Base-by-base conservation (phyloP, 108 stramenopile species). In the Phaeodactylum tricornutum region DNA sequence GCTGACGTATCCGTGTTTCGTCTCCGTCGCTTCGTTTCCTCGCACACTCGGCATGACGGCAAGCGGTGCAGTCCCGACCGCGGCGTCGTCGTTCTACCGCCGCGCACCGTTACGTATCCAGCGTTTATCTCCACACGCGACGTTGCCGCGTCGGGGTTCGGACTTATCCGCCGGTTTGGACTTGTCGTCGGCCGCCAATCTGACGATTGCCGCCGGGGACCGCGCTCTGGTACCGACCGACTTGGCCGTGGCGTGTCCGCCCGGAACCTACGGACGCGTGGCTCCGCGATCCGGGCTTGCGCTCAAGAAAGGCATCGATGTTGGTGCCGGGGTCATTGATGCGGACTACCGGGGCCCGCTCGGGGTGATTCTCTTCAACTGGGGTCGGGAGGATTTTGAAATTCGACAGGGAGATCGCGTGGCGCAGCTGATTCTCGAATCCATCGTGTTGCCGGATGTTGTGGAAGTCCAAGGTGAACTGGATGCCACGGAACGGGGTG, bases 301-400 rank as follows among this genome's bases (percentile, higher is more conserved):
- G 5, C 69, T 82, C 53, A 98, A 98, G 61, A 81, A 95, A 37
- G 82, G 87, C 55, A 95, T 98, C 61, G 94, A 97, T 53, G 81
- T 82, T 16, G 98, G 98, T 2, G 98, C 98, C 11, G 98, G 98
- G 17, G 98, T 98, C 22, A 90, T 98, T 22, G 90, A 97, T 62
- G 90, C 90, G 42, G 98, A 98, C 47, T 98, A 99, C 55, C 91
- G 98, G 1, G 98, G 98, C 30, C 71, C 75, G 26, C 96, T 99
- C 15, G 98, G 98, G 12, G 96, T 99, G 23, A 88, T 99, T 6
- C 64, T 99, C 24, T 99, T 99, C 82, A 99, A 99, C 62, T 87
- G 93, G 57, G 84, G 90, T 11, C 31, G 60, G 4, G 79, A 87
- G 25, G 92, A 86, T 47, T 94, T 95, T 67, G 58, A 61, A 25